These are phyloP conservation scores for Circinella umbellata DNA, from an alignment of 371 early-diverging fungal genomes.

Conservation along the genomic window DNA sequence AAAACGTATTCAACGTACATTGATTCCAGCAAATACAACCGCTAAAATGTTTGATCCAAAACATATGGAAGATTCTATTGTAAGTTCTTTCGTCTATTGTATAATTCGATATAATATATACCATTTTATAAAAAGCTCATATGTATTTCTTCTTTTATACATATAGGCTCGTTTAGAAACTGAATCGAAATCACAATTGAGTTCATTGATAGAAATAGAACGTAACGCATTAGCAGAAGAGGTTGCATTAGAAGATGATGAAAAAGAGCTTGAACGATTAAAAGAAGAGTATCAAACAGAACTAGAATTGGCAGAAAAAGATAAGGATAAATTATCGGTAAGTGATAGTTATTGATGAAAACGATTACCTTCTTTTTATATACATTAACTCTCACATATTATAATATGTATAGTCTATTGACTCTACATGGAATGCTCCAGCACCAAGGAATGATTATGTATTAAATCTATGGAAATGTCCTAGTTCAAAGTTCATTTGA, in stretches of 20 bases:
- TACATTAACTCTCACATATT: background rate
- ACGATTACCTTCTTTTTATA: background rate
- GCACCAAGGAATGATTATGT: background rate
- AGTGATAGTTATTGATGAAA: background rate
- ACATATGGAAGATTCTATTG: background rate
- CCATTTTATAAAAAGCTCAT: background rate
- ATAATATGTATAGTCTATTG: background rate
- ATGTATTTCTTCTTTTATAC: background rate
- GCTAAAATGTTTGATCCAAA: background rate
- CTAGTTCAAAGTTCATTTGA: constrained; percentile 1
- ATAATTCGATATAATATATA: background rate
- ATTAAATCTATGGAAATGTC: background rate
- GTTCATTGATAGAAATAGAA: background rate
- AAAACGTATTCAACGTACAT: background rate
- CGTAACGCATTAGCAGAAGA: background rate
- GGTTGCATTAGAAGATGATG: background rate
- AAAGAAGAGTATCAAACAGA: background rate
- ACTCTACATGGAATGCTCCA: background rate
- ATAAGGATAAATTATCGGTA: background rate
- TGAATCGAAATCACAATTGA: background rate
- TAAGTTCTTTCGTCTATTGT: background rate
- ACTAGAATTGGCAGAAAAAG: background rate
- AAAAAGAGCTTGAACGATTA: background rate
- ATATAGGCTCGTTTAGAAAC: background rate
- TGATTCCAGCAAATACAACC: background rate